phyloP scores from a whole-genome alignment of 495 filamentous ascomycete species.

The Neurospora cerealis region DNA sequence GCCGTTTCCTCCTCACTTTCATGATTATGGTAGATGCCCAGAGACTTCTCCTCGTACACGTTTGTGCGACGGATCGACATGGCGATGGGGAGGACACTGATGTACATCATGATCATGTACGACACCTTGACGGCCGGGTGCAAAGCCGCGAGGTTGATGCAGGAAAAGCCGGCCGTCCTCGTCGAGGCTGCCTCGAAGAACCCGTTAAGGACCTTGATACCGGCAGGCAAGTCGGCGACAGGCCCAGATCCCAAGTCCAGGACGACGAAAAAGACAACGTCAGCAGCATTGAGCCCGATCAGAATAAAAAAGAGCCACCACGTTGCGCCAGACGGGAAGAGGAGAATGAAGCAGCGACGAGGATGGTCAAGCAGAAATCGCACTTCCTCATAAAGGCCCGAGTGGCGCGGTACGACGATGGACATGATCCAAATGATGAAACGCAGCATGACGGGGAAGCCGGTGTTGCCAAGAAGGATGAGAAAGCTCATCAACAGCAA shows the following conservation, averaged over 20 bases:
- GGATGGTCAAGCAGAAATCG: slow-evolving; percentile 89
- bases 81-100: slow-evolving; percentile 90
- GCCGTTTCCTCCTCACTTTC: slow-evolving; percentile 28
- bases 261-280: slow-evolving; percentile 81
- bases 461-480: slow-evolving; percentile 89
- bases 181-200: slow-evolving; percentile 83
- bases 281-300: slow-evolving; percentile 68
- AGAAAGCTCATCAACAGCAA: slow-evolving; percentile 68
- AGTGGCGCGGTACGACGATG: slow-evolving; percentile 45
- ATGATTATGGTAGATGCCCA: slow-evolving; percentile 59
- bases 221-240: slow-evolving; percentile 51
- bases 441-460: slow-evolving; percentile 86
- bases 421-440: slow-evolving; percentile 75
- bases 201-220: slow-evolving; percentile 68
- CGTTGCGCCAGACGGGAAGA: slow-evolving; percentile 83
- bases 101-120: slow-evolving; percentile 99
- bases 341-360: slow-evolving; percentile 84
- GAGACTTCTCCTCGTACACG: slow-evolving; percentile 89
- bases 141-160: slow-evolving; percentile 62
- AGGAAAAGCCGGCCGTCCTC: slow-evolving; percentile 77
- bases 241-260: slow-evolving; percentile 66
- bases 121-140: slow-evolving; percentile 92
- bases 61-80: slow-evolving; percentile 90
- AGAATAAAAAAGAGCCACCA: slow-evolving; percentile 92
- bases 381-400: slow-evolving; percentile 74